Percentiles rank a stretch among this genome's conserved stretches.
These are phyloP conservation scores for Macrotyloma uniflorum DNA, from an alignment of 306 rosid genomes.

Conservation along the genomic window DNA sequence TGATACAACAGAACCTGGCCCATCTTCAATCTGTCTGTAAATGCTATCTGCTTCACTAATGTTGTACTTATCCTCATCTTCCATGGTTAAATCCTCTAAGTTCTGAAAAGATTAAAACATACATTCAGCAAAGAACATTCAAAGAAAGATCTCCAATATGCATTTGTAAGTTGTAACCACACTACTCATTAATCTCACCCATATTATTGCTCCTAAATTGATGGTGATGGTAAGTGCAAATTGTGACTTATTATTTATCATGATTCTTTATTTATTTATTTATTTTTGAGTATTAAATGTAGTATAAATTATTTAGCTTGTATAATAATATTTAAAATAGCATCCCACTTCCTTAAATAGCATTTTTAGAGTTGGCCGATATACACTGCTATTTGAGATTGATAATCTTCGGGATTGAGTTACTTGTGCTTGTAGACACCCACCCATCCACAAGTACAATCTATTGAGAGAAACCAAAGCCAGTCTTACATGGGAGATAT, in stretches of 20 bases:
- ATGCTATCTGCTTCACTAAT: slow-evolving; percentile 43
- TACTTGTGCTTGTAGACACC: not conserved
- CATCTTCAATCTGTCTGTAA: slow-evolving; percentile 44
- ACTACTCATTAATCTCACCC: slow-evolving; percentile 17
- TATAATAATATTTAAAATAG: not conserved
- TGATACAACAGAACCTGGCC: slow-evolving; percentile 43
- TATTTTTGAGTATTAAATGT: not conserved
- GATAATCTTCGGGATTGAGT: not conserved
- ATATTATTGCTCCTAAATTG: not conserved
- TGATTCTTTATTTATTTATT: too few species aligned
- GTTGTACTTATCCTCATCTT: slow-evolving; percentile 46
- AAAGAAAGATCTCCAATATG: slow-evolving; percentile 18
- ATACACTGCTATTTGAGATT: not conserved
- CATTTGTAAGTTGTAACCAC: slow-evolving; percentile 21
- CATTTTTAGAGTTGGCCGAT: not conserved
- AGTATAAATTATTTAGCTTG: not conserved
- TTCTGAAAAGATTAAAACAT: slow-evolving; percentile 51
- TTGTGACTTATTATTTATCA: not conserved
- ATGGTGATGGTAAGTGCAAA: not conserved
- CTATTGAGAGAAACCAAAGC: not conserved
- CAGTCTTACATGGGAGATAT: not conserved
- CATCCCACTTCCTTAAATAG: not conserved
- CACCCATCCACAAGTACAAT: not conserved
- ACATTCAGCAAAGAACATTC: slow-evolving; percentile 28
- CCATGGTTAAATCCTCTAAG: slow-evolving; percentile 52